phyloP scores from a whole-genome alignment of 148 eudicot genomes.

The Salicornia ramosissima region DNA sequence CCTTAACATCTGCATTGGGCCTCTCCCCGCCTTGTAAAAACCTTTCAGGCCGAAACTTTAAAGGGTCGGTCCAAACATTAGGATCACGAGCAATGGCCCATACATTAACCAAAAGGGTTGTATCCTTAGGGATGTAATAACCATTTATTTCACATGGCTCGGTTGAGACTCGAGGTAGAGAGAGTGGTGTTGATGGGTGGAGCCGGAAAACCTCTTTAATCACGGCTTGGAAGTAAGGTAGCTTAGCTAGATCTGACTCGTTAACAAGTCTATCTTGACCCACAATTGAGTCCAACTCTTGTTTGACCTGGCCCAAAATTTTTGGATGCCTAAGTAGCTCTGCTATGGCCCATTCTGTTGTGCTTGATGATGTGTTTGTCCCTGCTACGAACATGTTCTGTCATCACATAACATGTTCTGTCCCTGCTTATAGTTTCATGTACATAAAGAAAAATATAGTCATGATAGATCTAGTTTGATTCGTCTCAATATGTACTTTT shows the following conservation, averaged over 20 bases:
- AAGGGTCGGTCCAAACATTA: conserved; percentile 53
- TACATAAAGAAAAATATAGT: too few relatives aligned
- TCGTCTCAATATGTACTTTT: too few relatives aligned
- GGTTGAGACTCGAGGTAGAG: conserved; percentile 68
- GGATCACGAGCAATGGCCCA: conserved; percentile 99
- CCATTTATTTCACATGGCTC: conserved; percentile 72
- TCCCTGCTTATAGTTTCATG: too few relatives aligned
- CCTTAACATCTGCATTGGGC: conserved; percentile 61
- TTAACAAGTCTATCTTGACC: conserved; percentile 50
- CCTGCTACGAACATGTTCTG: conserved; percentile 86
- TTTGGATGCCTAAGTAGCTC: conserved; percentile 70
- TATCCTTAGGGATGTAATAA: conserved; percentile 64
- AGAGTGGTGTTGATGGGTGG: conserved; percentile 91
- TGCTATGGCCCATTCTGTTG: conserved; percentile 93
- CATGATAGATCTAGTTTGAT: too few relatives aligned
- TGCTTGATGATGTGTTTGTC: conserved; percentile 88
- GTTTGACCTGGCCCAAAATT: conserved; percentile 47
- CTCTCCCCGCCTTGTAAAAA: conserved; percentile 71
- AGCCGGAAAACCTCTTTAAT: conserved; percentile 84
- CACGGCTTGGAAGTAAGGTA: conserved; percentile 70
- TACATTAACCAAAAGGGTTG: conserved; percentile 76
- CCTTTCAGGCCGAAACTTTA: conserved; percentile 64
- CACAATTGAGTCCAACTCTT: conserved; percentile 64
- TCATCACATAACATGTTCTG: neutral
- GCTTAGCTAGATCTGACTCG: conserved; percentile 52